Evolutionary conservation across 2,329 filamentous ascomycete species (phyloP), one percentile per base, ranked within the genome.

Genomic region (Alternaria brassicae): DNA sequence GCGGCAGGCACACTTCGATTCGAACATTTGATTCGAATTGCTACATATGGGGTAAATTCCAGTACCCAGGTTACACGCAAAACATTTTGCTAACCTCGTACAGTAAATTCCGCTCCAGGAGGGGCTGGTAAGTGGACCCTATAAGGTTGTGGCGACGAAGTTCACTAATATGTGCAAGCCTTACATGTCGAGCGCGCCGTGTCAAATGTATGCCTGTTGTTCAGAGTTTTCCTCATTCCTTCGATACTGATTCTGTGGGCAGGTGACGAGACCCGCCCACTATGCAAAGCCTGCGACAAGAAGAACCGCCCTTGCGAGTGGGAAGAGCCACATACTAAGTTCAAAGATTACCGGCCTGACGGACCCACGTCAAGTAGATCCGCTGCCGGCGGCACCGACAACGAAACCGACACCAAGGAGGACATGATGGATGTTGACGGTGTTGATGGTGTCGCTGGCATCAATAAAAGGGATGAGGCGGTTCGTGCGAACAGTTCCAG

Each of bases 81-180:
- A 32, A 49, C 30, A 30, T 28, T 12, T 28, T 48, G 19, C 52
- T 56, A 45, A 56, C 45, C 30, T 28, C 2, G 70, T 73, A 67
- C 17, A 72, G 72, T 47, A 75, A 73, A 60, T 72, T 62, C 56
- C 72, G 72, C 47, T 75, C 72, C 32, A 71, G 65, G 54, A 72
- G 64, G 52, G 72, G 72, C 45, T 75, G 72, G 72, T 75, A 34
- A 66, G 71, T 69, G 44, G 23, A 39, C 17, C n/a, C n/a, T n/a
- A 15, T 39, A 36, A 19, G 30, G 17, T 49, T 10, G 19, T 17
- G 23, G 28, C 34, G 17, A 51, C 19, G 21, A 49, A 27, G 32
- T 50, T n/a, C 49, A 34, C 60, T 66, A 40, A 60, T 40, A n/a
- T 23, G 10, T 36, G 19, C 36, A 47, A 75, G 73, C 53, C 56